phyloP scores from a whole-genome alignment of 2,329 filamentous ascomycete species.

The Venturia nashicola region DNA sequence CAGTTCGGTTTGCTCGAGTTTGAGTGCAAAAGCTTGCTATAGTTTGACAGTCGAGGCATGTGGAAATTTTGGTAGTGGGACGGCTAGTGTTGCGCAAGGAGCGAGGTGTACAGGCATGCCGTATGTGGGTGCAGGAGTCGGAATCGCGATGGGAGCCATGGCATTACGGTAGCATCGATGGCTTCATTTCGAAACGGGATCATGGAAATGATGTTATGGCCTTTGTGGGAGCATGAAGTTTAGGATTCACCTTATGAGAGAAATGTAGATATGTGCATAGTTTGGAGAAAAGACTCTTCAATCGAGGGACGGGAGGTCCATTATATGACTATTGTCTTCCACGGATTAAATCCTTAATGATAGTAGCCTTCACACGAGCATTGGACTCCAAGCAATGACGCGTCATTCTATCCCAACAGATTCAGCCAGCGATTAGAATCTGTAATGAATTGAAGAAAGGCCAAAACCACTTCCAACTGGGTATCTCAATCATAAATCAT shows the following conservation, averaged over 20 bases:
- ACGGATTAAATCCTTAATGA: no score
- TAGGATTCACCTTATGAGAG: not conserved
- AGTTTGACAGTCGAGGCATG: slow-evolving; percentile 9
- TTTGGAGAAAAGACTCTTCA: not conserved
- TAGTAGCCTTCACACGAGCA: no score
- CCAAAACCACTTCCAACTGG: not conserved
- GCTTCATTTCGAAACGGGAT: not conserved
- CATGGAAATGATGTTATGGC: not conserved
- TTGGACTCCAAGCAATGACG: no score
- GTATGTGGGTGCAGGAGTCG: slow-evolving; percentile 6
- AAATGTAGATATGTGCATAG: not conserved
- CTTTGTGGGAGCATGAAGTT: not conserved
- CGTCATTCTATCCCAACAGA: not conserved
- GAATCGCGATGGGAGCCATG: not conserved
- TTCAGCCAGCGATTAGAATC: not conserved
- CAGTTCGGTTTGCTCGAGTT: slow-evolving; percentile 9
- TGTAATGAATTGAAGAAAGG: not conserved
- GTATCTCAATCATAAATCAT: not conserved
- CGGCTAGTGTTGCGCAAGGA: not conserved
- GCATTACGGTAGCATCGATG: not conserved
- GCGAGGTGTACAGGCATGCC: slow-evolving; percentile 3
- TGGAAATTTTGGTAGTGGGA: slow-evolving; percentile 7
- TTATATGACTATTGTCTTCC: no score
- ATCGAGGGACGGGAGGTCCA: no score
- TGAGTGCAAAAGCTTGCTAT: slow-evolving; percentile 10